Base-by-base conservation (phyloP, 176 grass and related monocot genomes). In the Aechmea fasciata region DNA sequence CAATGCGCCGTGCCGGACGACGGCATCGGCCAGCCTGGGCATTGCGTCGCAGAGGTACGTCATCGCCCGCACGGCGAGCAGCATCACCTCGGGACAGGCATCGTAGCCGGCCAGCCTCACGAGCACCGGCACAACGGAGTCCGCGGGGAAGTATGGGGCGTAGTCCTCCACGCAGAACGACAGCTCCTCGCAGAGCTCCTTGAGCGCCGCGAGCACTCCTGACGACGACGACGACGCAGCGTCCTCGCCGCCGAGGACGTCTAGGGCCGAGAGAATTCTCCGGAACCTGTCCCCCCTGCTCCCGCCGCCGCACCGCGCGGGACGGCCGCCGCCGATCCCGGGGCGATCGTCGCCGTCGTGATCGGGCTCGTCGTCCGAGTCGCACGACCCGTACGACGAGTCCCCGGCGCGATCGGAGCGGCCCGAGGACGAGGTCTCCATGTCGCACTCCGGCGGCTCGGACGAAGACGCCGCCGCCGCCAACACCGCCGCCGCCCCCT, bases 11-110 rank as follows among this genome's bases (percentile, higher is more conserved):
- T 97, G 89, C 47, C 82, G 78, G 29, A 87, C 86, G 10, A 97
- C 69, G 33, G 84, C 78, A n/a, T 92, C 89, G 1, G 84, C 68
- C 13, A 86, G 79, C 65, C 89, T 83, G 10, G 94, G 94, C 84
- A 97, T 93, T 65, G 84, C 77, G 51, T 97, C 94, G 25, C 94
- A 97, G 68, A 97, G 79, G 82, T 97, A 97, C 10, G 89, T 93
- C 59, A 97, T 78, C 19, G 94, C 89, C 71, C 94, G 86, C 57
- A 97, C 70, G 1, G 94, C 83, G 66, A 97, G 74, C 24, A 97
- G 84, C 82, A 87, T 75, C 71, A 79, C 89, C 47, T 93, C 87
- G 22, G 87, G 87, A 48, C 54, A 80, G 14, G 51, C 80, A 19
- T 68, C 78, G 41, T 65, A 72, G 26, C 72, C 68, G 25, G 72